Percentiles rank a stretch among this genome's conserved stretches.
Evolutionary conservation across 1,284 basidiomycete genomes (phyloP).

Genomic region (Exobasidium cylindrosporum): DNA sequence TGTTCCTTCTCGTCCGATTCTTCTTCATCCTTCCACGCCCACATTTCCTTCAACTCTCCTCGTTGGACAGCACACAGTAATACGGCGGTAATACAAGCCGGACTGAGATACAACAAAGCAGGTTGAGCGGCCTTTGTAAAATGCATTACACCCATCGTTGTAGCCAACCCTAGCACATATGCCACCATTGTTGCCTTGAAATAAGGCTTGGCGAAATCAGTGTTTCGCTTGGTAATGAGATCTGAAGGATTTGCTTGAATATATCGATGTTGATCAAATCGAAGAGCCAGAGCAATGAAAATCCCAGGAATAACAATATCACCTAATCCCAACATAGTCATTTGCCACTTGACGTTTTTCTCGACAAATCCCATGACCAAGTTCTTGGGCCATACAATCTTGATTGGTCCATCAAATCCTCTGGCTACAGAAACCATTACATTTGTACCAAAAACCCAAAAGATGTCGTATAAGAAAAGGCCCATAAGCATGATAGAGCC

Average conservation of each 20-base stretch:
- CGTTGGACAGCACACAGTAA: constrained; percentile 51
- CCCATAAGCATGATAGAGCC: constrained; percentile 72
- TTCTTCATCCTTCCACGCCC: constrained; percentile 35
- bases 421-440: constrained; percentile 69
- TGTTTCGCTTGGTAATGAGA: constrained; percentile 35
- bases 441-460: constrained; percentile 53
- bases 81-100: constrained; percentile 60
- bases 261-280: constrained; percentile 71
- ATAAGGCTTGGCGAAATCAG: constrained; percentile 69
- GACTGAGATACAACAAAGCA: constrained; percentile 79
- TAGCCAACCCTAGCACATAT: constrained; percentile 74
- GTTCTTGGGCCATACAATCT: constrained; percentile 60
- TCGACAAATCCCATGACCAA: constrained; percentile 23
- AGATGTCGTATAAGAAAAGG: constrained; percentile 53
- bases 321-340: constrained; percentile 88
- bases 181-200: constrained; percentile 71
- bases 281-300: constrained; percentile 80
- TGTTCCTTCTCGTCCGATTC: constrained; percentile 14
- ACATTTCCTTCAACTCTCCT: constrained; percentile 54
- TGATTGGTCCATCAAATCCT: constrained; percentile 75
- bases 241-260: constrained; percentile 44
- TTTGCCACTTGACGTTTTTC: constrained; percentile 59
- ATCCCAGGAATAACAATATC: constrained; percentile 87
- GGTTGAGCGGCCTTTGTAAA: constrained; percentile 77
- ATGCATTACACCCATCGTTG: constrained; percentile 87